Conservation (phyloP, 345 rosid species). For the Draba incana region DNA sequence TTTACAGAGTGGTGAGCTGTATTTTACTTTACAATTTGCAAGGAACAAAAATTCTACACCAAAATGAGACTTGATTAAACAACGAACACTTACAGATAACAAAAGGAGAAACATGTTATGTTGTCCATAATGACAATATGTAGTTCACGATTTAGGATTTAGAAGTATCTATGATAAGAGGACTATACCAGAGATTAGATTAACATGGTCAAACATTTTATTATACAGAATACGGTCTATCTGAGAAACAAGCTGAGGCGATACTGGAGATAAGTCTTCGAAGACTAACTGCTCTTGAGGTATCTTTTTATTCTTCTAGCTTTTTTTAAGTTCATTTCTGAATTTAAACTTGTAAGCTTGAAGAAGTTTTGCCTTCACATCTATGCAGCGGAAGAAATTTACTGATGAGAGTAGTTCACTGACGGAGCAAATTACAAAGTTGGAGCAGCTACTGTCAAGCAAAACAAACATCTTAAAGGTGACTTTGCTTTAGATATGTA, state of each 20-base stretch:
- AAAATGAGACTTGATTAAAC: too few species aligned
- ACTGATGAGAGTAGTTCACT: slow-evolving; percentile 69
- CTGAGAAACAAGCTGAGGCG: slow-evolving; percentile 93
- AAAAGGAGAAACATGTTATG: too few species aligned
- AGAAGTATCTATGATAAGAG: background rate
- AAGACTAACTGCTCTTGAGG: slow-evolving; percentile 88
- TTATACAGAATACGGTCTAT: slow-evolving; percentile 66
- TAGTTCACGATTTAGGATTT: background rate
- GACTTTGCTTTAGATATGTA: slow-evolving; percentile 15
- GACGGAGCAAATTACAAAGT: slow-evolving; percentile 67
- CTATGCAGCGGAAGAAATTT: slow-evolving; percentile 72
- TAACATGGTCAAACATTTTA: slow-evolving; percentile 6
- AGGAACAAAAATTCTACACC: too few species aligned
- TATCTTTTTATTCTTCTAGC: slow-evolving; percentile 27
- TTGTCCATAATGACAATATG: too few species aligned
- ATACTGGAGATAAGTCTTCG: slow-evolving; percentile 81
- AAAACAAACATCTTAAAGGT: slow-evolving; percentile 80
- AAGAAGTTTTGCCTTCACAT: slow-evolving; percentile 16
- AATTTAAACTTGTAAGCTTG: background rate
- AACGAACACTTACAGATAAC: too few species aligned
- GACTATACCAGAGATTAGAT: background rate
- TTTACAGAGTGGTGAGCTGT: slow-evolving; percentile 58
- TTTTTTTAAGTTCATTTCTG: background rate
- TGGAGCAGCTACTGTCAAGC: slow-evolving; percentile 76
- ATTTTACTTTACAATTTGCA: background rate